Percentiles rank a stretch among this genome's conserved stretches.
These are phyloP conservation scores for Epithele typhae DNA, from an alignment of 768 basidiomycete genomes.

Conservation along the genomic window DNA sequence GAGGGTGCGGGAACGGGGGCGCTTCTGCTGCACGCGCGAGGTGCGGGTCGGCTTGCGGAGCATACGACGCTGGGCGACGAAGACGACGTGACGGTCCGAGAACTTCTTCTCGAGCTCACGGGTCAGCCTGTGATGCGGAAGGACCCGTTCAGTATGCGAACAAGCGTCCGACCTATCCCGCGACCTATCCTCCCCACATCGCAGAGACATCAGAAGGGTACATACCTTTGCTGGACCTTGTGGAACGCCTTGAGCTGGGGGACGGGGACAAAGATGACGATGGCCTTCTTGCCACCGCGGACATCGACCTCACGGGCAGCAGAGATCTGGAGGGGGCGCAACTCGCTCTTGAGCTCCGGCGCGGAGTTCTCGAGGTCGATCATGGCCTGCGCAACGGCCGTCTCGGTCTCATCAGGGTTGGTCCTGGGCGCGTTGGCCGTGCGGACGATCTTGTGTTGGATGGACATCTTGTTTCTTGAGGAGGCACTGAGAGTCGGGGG, in stretches of 20 bases:
- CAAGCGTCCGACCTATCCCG: too few species aligned
- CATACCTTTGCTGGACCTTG: conserved; percentile 93
- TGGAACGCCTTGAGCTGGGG: conserved; percentile 98
- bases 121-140: conserved; percentile 63
- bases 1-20: conserved; percentile 94
- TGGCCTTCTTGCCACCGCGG: conserved; percentile 98
- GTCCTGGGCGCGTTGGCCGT: conserved; percentile 93
- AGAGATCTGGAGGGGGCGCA: conserved; percentile 93
- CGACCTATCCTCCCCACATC: too few species aligned
- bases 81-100: conserved; percentile 98
- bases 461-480: conserved; percentile 58
- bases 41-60: conserved; percentile 94
- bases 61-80: conserved; percentile 98
- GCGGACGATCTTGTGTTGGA: conserved; percentile 86
- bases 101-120: conserved; percentile 99
- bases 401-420: conserved; percentile 88
- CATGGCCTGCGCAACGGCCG: conserved; percentile 88
- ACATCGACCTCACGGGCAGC: conserved; percentile 99
- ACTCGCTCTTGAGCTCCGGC: conserved; percentile 95
- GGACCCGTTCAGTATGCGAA: too few species aligned
- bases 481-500: conserved; percentile 11
- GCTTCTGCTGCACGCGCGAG: conserved; percentile 91
- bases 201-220: too few species aligned
- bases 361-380: conserved; percentile 98
- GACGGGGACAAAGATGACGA: conserved; percentile 96